A percentile compares a stretch with the other conserved stretches of the same genome.
Conservation (phyloP, 2,329 filamentous ascomycete genomes). For the Volutella citrinella region DNA sequence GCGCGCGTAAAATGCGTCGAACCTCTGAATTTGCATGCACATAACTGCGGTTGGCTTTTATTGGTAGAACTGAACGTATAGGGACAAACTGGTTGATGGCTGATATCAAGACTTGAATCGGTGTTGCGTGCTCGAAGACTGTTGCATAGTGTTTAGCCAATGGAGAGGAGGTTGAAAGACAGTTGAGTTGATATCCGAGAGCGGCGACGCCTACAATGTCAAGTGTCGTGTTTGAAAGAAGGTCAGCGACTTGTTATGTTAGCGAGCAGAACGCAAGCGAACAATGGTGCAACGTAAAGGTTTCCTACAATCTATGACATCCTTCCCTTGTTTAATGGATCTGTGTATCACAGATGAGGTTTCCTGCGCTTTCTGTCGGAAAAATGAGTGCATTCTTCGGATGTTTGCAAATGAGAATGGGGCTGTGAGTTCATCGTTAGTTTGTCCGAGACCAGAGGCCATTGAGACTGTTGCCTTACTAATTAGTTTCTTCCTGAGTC, state of each 20-base stretch:
- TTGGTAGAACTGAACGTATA: neutral
- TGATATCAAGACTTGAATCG: neutral
- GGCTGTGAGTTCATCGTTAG: neutral
- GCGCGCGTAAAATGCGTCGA: no score
- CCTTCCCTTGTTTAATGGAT: no score
- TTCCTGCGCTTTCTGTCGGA: neutral
- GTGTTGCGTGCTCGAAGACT: neutral
- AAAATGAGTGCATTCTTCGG: neutral
- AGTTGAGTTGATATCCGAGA: neutral
- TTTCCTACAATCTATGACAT: no score
- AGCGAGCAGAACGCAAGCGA: no score
- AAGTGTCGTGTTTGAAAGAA: neutral
- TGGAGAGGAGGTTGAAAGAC: neutral
- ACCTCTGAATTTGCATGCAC: no score
- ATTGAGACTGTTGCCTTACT: neutral
- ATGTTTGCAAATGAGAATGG: neutral
- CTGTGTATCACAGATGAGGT: neutral
- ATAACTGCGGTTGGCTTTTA: neutral
- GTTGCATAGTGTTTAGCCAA: neutral
- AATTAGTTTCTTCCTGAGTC: neutral
- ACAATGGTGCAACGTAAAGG: no score
- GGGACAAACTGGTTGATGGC: neutral
- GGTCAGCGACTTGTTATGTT: neutral
- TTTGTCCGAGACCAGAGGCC: no score
- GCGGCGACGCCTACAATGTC: neutral